These are phyloP conservation scores for Ettlia oleoabundans DNA, from an alignment of 139 green algal species.

Conservation along the genomic window DNA sequence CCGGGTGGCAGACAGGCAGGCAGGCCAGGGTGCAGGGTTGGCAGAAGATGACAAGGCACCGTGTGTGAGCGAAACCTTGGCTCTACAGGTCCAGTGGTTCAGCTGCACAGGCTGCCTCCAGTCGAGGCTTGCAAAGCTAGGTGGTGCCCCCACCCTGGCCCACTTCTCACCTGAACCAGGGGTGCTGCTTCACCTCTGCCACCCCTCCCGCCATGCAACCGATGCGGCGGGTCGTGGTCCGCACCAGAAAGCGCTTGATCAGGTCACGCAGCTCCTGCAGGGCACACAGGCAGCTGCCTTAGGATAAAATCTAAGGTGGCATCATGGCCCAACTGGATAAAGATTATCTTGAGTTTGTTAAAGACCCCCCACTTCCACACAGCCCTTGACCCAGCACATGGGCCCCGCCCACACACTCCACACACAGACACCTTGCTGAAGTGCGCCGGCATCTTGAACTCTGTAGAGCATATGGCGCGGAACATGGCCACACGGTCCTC, in stretches of 20 bases:
- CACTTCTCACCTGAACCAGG: slow-evolving; percentile 78
- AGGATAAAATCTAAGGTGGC: no score
- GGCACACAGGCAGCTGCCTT: no score
- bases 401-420: not conserved
- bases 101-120: no score
- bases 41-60: no score
- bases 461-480: slow-evolving; percentile 72
- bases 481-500: slow-evolving; percentile 90
- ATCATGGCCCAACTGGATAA: no score
- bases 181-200: slow-evolving; percentile 81
- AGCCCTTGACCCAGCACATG: not conserved
- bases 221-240: slow-evolving; percentile 74
- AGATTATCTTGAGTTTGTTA: no score
- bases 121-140: not conserved
- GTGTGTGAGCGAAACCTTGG: no score
- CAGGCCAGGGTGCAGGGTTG: no score
- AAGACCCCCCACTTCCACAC: no score
- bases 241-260: slow-evolving; percentile 77
- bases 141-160: no score
- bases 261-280: slow-evolving; percentile 77
- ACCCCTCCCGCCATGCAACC: slow-evolving; percentile 67
- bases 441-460: slow-evolving; percentile 69
- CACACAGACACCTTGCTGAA: slow-evolving; percentile 65
- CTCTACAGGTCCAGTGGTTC: no score
- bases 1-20: no score